These are phyloP conservation scores for Kodamaea sp. DNA, from an alignment of 1,139 yeast genomes.

Conservation along the genomic window DNA sequence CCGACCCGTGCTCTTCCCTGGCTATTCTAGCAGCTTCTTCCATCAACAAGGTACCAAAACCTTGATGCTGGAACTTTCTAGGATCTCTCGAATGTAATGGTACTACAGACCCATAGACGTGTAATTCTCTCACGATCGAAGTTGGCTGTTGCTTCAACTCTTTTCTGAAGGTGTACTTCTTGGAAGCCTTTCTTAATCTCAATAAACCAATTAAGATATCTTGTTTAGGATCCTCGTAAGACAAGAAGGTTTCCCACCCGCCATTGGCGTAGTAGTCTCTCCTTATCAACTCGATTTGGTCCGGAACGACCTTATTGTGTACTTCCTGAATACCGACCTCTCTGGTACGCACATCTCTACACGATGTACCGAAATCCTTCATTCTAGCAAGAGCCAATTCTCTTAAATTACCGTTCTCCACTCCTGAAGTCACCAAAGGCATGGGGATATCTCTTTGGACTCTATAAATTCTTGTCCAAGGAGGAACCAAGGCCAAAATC, in stretches of 20 bases:
- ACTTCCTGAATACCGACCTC: constrained; percentile 99
- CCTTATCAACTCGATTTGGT: constrained; percentile 92
- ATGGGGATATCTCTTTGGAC: constrained; percentile 99
- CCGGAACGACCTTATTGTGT: constrained; percentile 95
- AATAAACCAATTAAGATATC: constrained; percentile 91
- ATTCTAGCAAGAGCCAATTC: constrained; percentile 95
- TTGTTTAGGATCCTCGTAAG: constrained; percentile 96
- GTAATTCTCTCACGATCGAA: constrained; percentile 91
- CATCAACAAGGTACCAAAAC: constrained; percentile 95
- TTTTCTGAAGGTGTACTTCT: constrained; percentile 86
- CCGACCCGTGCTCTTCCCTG: constrained; percentile 89
- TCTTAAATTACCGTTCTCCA: constrained; percentile 94
- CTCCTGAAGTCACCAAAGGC: constrained; percentile 98
- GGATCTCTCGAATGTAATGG: constrained; percentile 98
- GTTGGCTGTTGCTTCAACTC: constrained; percentile 85
- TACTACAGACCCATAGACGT: constrained; percentile 96
- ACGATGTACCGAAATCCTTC: constrained; percentile 96
- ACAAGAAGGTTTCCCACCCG: constrained; percentile 97
- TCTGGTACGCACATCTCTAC: constrained; percentile 97
- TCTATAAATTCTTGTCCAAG: constrained; percentile 98
- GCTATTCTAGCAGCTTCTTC: constrained; percentile 98
- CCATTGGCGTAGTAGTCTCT: constrained; percentile 97
- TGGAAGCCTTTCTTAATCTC: constrained; percentile 84
- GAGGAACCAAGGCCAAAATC: constrained; percentile 93
- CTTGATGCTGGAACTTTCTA: constrained; percentile 97